phyloP scores from a whole-genome alignment of 1,284 basidiomycete genomes.

The Ganoderma sinense region DNA sequence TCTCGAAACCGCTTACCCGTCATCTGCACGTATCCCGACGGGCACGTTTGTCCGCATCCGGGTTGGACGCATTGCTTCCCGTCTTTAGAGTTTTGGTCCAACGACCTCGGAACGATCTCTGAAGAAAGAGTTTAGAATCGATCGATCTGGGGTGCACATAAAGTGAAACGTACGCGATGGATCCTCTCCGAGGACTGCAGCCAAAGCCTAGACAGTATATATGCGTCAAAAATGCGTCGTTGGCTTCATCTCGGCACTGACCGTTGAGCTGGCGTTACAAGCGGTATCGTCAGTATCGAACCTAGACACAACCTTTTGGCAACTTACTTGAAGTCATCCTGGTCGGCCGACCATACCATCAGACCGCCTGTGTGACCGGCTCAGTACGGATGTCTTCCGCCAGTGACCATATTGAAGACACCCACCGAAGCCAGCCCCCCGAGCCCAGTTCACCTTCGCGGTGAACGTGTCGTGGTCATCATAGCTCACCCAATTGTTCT shows the following conservation, averaged over 20 bases:
- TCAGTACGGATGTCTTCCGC: background rate
- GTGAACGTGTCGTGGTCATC: slow-evolving; percentile 24
- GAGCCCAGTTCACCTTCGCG: slow-evolving; percentile 15
- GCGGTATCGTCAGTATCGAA: background rate
- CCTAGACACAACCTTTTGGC: background rate
- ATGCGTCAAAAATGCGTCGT: background rate
- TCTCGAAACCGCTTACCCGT: slow-evolving; percentile 7
- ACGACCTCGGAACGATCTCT: background rate
- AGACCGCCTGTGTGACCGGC: background rate
- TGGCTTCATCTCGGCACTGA: background rate
- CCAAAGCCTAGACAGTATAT: background rate
- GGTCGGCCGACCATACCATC: background rate
- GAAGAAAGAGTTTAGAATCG: background rate
- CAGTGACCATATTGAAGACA: background rate
- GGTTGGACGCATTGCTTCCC: slow-evolving; percentile 12
- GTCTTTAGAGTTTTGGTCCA: slow-evolving; percentile 19
- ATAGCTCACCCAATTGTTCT: slow-evolving; percentile 24
- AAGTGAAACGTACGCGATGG: background rate
- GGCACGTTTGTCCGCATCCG: slow-evolving; percentile 15
- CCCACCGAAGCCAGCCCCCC: slow-evolving; percentile 3
- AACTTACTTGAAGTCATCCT: background rate
- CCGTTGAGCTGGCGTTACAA: background rate
- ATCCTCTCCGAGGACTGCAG: background rate
- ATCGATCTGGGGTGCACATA: background rate
- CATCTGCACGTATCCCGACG: slow-evolving; percentile 20